phyloP scores from a whole-genome alignment of 2,329 filamentous ascomycete species.

The Microdochium bolleyi region DNA sequence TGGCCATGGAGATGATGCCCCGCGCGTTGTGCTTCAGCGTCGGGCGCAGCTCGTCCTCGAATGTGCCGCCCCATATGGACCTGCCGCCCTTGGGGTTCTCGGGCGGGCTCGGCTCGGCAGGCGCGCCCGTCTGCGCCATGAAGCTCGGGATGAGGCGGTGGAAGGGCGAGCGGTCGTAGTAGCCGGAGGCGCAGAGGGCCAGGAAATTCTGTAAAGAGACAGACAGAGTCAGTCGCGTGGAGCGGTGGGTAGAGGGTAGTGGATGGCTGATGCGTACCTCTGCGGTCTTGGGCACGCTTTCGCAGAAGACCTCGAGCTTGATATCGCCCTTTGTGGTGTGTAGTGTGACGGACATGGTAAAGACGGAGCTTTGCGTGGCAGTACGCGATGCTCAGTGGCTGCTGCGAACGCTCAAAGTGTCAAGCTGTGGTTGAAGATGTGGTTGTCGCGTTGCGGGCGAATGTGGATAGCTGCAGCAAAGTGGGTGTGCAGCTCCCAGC shows the following conservation, averaged over 20 bases:
- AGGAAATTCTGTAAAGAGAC: conserved; percentile 67
- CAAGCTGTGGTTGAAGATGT: not conserved
- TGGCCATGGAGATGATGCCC: conserved; percentile 71
- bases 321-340: conserved; percentile 86
- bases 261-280: conserved; percentile 46
- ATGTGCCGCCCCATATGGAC: conserved; percentile 66
- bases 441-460: too few species aligned
- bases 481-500: not conserved
- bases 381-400: conserved; percentile 1
- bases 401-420: too few species aligned
- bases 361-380: not conserved
- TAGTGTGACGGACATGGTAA: conserved; percentile 59
- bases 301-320: conserved; percentile 95
- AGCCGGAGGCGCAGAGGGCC: conserved; percentile 71
- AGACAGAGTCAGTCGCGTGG: not conserved
- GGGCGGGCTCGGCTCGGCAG: conserved; percentile 38
- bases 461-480: too few species aligned
- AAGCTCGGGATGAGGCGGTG: conserved; percentile 75
- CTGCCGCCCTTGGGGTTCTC: conserved; percentile 59
- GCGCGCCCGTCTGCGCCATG: conserved; percentile 71
- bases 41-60: conserved; percentile 75
- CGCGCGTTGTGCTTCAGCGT: conserved; percentile 59
- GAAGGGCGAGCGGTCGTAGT: conserved; percentile 69
- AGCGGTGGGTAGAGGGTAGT: not conserved
- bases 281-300: conserved; percentile 85